These are phyloP conservation scores for Kodamaea sagamina DNA, from an alignment of 805 yeast genomes.

Conservation along the genomic window DNA sequence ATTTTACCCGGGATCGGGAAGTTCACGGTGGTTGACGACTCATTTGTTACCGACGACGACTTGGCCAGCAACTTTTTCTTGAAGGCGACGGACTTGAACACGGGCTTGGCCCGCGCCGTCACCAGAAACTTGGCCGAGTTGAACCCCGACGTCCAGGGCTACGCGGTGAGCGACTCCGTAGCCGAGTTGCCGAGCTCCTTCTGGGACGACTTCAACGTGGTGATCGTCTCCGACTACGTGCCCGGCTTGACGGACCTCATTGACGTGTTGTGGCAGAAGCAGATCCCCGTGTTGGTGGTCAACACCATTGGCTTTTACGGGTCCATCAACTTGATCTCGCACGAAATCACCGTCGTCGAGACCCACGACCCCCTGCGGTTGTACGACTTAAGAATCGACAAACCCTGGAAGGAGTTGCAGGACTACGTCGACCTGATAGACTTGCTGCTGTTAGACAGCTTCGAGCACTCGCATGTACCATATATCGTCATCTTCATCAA, in stretches of 20 bases:
- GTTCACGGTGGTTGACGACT: constrained; percentile 58
- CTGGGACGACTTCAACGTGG: constrained; percentile 56
- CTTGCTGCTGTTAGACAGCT: constrained; percentile 45
- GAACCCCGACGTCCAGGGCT: constrained; percentile 58
- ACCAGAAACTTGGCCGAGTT: constrained; percentile 50
- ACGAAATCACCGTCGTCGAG: constrained; percentile 68
- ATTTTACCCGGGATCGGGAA: constrained; percentile 72
- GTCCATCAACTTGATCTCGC: constrained; percentile 49
- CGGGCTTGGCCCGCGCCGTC: constrained; percentile 40
- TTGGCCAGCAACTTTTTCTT: constrained; percentile 66
- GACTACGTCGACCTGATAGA: constrained; percentile 53
- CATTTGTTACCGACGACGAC: constrained; percentile 42
- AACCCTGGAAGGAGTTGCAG: constrained; percentile 71
- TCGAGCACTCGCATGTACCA: constrained; percentile 63
- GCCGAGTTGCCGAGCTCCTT: constrained; percentile 17
- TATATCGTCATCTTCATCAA: constrained; percentile 62
- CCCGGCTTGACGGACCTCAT: constrained; percentile 29
- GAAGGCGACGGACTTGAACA: constrained; percentile 44
- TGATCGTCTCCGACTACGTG: constrained; percentile 42
- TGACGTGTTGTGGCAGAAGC: constrained; percentile 40
- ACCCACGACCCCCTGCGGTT: constrained; percentile 66
- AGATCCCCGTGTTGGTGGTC: constrained; percentile 57
- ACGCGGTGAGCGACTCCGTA: constrained; percentile 19
- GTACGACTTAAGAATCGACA: constrained; percentile 65
- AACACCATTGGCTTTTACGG: constrained; percentile 69